Evolutionary conservation across 768 basidiomycete genomes (phyloP).

Genomic region (Kwoniella dejecticola): DNA sequence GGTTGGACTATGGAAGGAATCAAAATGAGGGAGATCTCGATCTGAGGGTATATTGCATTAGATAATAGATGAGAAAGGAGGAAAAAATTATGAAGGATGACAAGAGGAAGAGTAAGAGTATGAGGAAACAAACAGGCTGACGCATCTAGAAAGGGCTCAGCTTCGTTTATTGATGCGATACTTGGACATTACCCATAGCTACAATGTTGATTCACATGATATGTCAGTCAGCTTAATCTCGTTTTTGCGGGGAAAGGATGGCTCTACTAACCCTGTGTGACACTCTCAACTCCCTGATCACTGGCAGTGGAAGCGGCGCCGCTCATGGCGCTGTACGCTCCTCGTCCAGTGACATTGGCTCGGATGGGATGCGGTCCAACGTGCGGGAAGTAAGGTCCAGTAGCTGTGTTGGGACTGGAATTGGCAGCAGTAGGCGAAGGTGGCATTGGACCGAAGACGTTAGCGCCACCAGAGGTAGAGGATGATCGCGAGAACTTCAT

Average conservation of each 20-base stretch:
- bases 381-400: conserved; percentile 39
- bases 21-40: conserved; percentile 34
- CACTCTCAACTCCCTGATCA: conserved; percentile 24
- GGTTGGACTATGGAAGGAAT: no score
- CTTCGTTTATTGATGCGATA: conserved; percentile 21
- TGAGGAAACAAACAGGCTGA: background rate
- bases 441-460: conserved; percentile 32
- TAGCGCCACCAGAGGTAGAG: conserved; percentile 9
- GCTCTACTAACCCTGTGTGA: conserved; percentile 35
- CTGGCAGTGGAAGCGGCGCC: background rate
- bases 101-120: background rate
- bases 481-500: conserved; percentile 39
- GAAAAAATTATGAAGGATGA: background rate
- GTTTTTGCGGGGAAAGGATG: background rate
- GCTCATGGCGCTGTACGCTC: conserved; percentile 8
- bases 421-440: conserved; percentile 26
- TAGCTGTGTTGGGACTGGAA: conserved; percentile 42
- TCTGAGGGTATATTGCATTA: conserved; percentile 12
- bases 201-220: background rate
- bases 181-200: conserved; percentile 31
- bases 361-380: conserved; percentile 21
- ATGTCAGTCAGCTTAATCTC: background rate
- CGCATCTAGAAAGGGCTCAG: background rate
- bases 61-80: background rate
- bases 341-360: conserved; percentile 22